These are phyloP conservation scores for Penicillium canescens DNA, from an alignment of 495 filamentous ascomycete species.

Conservation along the genomic window DNA sequence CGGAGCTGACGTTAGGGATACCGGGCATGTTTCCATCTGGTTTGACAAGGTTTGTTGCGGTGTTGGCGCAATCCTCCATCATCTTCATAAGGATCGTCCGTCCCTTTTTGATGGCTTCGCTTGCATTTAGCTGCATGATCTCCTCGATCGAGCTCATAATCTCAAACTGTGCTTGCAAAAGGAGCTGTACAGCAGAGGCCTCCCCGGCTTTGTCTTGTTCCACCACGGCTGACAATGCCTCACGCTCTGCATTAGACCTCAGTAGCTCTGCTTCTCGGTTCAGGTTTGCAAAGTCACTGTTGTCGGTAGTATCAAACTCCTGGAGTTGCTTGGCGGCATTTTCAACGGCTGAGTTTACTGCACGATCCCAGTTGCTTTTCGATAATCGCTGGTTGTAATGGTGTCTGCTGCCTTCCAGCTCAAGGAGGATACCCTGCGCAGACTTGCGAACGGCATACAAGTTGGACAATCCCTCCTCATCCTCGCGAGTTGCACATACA, in stretches of 20 bases:
- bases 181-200: constrained; percentile 71
- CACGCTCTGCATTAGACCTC: constrained; percentile 79
- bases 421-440: constrained; percentile 81
- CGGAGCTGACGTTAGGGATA: constrained; percentile 60
- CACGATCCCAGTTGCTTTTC: constrained; percentile 81
- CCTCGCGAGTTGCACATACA: constrained; percentile 69
- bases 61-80: constrained; percentile 69
- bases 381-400: constrained; percentile 82
- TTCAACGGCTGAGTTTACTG: constrained; percentile 82
- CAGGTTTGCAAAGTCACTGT: constrained; percentile 69
- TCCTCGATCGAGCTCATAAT: constrained; percentile 78
- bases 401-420: constrained; percentile 85
- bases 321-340: constrained; percentile 78
- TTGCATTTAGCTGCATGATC: constrained; percentile 76
- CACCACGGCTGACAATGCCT: constrained; percentile 71
- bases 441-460: constrained; percentile 80
- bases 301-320: constrained; percentile 70
- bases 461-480: constrained; percentile 63
- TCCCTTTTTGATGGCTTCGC: constrained; percentile 76
- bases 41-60: constrained; percentile 81
- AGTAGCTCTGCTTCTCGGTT: constrained; percentile 80
- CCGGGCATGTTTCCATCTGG: constrained; percentile 75
- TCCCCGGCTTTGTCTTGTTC: constrained; percentile 85
- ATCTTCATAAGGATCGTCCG: constrained; percentile 77
- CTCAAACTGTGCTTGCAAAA: constrained; percentile 90